A percentile compares a stretch with the other conserved stretches of the same genome.
Evolutionary conservation across 2,329 filamentous ascomycete species (phyloP).

Genomic region (Bipolaris victoriae): DNA sequence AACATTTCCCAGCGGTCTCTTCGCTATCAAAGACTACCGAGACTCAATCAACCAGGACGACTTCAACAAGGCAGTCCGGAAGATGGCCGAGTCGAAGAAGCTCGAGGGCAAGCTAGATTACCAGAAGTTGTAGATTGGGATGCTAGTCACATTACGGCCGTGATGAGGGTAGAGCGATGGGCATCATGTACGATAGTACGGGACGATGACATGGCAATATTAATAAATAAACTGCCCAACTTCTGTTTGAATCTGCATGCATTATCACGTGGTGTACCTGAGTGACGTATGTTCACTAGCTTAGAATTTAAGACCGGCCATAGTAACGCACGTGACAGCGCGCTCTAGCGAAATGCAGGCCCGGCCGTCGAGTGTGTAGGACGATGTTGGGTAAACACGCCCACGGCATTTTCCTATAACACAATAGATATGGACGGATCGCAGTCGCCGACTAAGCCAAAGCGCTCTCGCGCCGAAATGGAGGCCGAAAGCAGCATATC

Average conservation of each 20-base stretch:
- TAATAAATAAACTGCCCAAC: neutral
- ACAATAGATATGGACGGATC: conserved; percentile 17
- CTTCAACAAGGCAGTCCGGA: conserved; percentile 98
- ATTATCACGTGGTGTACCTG: neutral
- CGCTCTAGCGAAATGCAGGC: conserved; percentile 10
- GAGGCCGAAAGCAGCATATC: conserved; percentile 23
- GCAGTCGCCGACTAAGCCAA: conserved; percentile 33
- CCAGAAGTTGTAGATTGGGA: conserved; percentile 75
- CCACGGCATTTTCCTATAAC: conserved; percentile 1
- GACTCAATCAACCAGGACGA: conserved; percentile 98
- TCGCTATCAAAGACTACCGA: conserved; percentile 97
- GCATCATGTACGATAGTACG: conserved; percentile 15
- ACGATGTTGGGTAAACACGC: neutral
- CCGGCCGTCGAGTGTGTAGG: neutral
- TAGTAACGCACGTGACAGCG: conserved; percentile 23
- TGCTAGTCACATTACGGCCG: conserved; percentile 9
- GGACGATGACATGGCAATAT: conserved; percentile 4
- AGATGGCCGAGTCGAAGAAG: conserved; percentile 98
- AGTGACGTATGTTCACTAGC: conserved; percentile 1
- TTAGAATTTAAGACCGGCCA: neutral
- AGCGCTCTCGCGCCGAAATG: conserved; percentile 37
- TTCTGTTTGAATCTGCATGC: neutral
- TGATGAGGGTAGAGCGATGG: conserved; percentile 22
- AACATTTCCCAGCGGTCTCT: conserved; percentile 71
- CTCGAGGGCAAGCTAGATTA: conserved; percentile 98